Conservation (phyloP, 2,329 filamentous ascomycete species). For the Botrytis elliptica region DNA sequence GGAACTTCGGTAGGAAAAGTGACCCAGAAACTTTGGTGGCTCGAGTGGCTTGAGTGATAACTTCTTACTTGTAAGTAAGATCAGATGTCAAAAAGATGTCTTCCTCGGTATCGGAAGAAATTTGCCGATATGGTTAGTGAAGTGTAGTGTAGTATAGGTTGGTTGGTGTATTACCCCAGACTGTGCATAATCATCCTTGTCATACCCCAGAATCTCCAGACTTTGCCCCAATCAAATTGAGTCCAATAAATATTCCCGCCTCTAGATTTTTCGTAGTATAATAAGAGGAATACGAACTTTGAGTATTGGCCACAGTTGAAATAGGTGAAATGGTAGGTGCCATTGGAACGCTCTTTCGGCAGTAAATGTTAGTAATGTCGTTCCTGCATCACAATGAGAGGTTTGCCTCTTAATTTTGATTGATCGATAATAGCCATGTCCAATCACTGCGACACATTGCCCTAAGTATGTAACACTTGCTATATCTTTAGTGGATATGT, state of each 20-base stretch:
- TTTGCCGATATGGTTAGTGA: background rate
- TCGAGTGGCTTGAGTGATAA: background rate
- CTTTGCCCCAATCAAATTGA: conserved; percentile 5
- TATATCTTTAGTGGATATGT: background rate
- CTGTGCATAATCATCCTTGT: conserved; percentile 11
- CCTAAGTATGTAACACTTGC: background rate
- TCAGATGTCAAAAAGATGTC: conserved; percentile 16
- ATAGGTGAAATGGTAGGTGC: background rate
- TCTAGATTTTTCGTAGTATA: background rate
- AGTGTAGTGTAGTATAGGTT: background rate
- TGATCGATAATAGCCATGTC: background rate
- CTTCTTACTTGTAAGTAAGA: background rate
- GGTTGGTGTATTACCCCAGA: conserved; percentile 3
- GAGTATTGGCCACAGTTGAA: background rate
- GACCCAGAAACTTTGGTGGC: background rate
- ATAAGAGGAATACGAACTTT: background rate
- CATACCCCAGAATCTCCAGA: conserved; percentile 18
- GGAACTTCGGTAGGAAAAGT: background rate
- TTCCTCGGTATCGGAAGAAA: conserved; percentile 14
- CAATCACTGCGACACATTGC: conserved; percentile 2
- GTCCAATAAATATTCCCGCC: background rate
- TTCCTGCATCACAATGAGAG: conserved; percentile 10
- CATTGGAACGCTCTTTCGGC: background rate
- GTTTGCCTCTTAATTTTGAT: background rate
- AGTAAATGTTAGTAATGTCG: background rate